Conservation (phyloP, 371 early-diverging fungal species). For the Encephalitozoon cuniculi region DNA sequence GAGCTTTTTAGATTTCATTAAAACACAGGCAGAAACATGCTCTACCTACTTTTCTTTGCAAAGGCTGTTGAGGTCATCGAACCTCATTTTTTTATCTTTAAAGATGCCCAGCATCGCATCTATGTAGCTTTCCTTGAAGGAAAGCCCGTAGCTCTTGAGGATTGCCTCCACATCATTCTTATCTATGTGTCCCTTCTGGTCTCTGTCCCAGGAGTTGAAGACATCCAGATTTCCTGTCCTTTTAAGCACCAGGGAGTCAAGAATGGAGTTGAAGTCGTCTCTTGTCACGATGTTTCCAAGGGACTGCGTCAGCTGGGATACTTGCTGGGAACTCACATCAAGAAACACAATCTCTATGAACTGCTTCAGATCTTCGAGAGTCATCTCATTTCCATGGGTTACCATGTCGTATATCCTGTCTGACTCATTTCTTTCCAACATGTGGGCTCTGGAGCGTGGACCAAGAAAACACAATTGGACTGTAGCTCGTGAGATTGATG, state of each 20-base stretch:
- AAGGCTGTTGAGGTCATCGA: background rate
- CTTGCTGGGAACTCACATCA: background rate
- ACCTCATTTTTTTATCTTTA: background rate
- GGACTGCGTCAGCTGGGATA: background rate
- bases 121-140: background rate
- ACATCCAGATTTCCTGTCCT: background rate
- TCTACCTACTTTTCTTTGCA: background rate
- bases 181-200: background rate
- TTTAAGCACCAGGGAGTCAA: background rate
- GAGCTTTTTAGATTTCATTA: background rate
- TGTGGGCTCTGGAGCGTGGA: background rate
- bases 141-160: background rate
- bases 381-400: background rate
- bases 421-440: background rate
- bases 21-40: background rate
- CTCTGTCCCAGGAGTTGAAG: background rate
- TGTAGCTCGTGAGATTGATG: no score
- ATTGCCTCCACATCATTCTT: background rate
- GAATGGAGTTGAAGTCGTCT: background rate
- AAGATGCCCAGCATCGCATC: background rate
- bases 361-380: background rate
- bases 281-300: background rate
- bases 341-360: slow-evolving; percentile 5
- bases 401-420: background rate
- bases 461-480: background rate